Conservation (phyloP, 495 filamentous ascomycete species). For the Trichoderma erinaceum region DNA sequence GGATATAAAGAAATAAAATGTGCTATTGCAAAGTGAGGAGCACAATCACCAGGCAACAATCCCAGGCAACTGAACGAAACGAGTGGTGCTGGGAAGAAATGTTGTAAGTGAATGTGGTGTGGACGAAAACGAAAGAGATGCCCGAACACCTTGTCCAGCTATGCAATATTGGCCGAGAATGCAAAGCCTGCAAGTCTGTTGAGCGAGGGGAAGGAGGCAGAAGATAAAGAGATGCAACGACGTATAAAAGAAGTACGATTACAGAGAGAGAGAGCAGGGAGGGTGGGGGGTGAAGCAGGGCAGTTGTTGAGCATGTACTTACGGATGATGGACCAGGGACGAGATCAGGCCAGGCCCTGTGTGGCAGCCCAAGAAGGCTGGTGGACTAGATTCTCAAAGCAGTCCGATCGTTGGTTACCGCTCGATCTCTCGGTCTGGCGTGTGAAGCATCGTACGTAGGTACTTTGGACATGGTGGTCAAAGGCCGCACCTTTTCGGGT, state of each 20-base stretch:
- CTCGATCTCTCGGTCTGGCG: constrained; percentile 8
- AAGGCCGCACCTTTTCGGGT: not conserved
- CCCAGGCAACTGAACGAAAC: not conserved
- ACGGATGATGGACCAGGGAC: constrained; percentile 1
- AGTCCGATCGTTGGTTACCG: constrained; percentile 2
- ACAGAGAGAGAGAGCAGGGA: not conserved
- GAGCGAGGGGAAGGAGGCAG: constrained; percentile 3
- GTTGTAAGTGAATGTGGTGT: constrained; percentile 11
- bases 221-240: constrained; percentile 8
- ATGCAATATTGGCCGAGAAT: constrained; percentile 3
- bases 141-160: constrained; percentile 4
- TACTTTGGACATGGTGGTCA: not conserved
- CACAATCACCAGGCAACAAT: not conserved
- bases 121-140: not conserved
- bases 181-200: constrained; percentile 1
- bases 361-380: constrained; percentile 1
- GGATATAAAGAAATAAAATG: not conserved
- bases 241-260: not conserved
- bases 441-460: too few relatives aligned
- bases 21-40: not conserved
- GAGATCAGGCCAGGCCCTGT: not conserved
- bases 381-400: constrained; percentile 4
- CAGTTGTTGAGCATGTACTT: not conserved
- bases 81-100: not conserved
- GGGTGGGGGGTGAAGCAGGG: not conserved